Percentiles rank a stretch among this genome's conserved stretches.
phyloP scores from a whole-genome alignment of 306 rosid species.

The Medicago ruthenica region DNA sequence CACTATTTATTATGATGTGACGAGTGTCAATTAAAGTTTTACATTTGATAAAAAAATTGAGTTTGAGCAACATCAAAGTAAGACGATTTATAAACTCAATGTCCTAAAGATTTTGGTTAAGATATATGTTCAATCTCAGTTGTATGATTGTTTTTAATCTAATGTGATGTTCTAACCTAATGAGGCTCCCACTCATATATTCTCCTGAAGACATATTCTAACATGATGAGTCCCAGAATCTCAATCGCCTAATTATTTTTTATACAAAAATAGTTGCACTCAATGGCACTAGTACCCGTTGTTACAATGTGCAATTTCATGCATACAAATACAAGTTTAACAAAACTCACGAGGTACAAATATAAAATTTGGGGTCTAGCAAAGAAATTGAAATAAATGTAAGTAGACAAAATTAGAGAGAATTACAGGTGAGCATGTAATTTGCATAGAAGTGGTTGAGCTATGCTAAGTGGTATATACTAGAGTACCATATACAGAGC shows the following conservation, averaged over 20 bases:
- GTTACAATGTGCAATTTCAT: slow-evolving; percentile 16
- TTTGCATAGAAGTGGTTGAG: slow-evolving; percentile 42
- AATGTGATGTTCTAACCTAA: too few species aligned
- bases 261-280: slow-evolving; percentile 1
- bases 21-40: too few species aligned
- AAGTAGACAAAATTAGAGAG: slow-evolving; percentile 2
- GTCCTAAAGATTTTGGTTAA: too few species aligned
- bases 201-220: too few species aligned
- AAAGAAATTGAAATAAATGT: slow-evolving; percentile 15
- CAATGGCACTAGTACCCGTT: slow-evolving; percentile 18
- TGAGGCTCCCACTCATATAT: too few species aligned
- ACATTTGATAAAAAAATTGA: too few species aligned
- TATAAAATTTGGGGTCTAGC: background rate
- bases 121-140: too few species aligned
- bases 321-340: slow-evolving; percentile 4
- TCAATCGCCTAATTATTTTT: background rate
- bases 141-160: too few species aligned
- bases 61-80: too few species aligned
- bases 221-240: background rate
- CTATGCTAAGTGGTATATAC: slow-evolving; percentile 11
- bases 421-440: slow-evolving; percentile 34
- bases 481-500: slow-evolving; percentile 35
- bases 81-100: too few species aligned
- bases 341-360: slow-evolving; percentile 15
- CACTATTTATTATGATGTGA: too few species aligned